phyloP scores from a whole-genome alignment of 257 asterid species.

The Primulina huaijiensis region DNA sequence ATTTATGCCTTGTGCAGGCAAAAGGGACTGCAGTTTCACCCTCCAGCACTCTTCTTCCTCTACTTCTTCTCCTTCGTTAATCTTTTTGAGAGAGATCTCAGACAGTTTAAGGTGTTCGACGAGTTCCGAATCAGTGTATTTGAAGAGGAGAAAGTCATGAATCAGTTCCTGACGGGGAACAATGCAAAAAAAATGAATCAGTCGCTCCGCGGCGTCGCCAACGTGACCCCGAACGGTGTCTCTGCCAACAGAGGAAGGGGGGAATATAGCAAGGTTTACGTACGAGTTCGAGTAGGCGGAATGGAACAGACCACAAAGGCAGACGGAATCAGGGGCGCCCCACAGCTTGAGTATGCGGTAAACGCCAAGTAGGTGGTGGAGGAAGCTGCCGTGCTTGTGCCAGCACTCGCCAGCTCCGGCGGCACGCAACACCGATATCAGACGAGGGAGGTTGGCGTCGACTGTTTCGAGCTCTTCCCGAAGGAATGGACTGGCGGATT shows the following conservation, averaged over 20 bases:
- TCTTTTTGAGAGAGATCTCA: conserved; percentile 33
- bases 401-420: conserved; percentile 94
- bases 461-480: conserved; percentile 64
- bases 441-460: conserved; percentile 53
- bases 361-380: conserved; percentile 64
- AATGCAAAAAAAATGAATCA: conserved; percentile 74
- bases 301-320: conserved; percentile 89
- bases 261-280: conserved; percentile 84
- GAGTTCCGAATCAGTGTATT: conserved; percentile 62
- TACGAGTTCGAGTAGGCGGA: conserved; percentile 90
- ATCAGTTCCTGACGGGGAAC: conserved; percentile 70
- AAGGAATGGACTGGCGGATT: conserved; percentile 70
- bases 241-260: conserved; percentile 66
- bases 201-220: conserved; percentile 65
- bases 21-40: conserved; percentile 50
- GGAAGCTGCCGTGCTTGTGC: conserved; percentile 87
- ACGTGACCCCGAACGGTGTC: conserved; percentile 67
- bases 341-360: conserved; percentile 78
- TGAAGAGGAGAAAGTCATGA: conserved; percentile 55
- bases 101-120: conserved; percentile 56
- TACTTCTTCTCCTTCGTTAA: conserved; percentile 29
- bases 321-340: conserved; percentile 66
- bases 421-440: conserved; percentile 55
- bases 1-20: conserved; percentile 52
- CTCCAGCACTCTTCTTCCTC: conserved; percentile 47